Evolutionary conservation across 257 asterid species (phyloP).

Genomic region (Solanum chilense): DNA sequence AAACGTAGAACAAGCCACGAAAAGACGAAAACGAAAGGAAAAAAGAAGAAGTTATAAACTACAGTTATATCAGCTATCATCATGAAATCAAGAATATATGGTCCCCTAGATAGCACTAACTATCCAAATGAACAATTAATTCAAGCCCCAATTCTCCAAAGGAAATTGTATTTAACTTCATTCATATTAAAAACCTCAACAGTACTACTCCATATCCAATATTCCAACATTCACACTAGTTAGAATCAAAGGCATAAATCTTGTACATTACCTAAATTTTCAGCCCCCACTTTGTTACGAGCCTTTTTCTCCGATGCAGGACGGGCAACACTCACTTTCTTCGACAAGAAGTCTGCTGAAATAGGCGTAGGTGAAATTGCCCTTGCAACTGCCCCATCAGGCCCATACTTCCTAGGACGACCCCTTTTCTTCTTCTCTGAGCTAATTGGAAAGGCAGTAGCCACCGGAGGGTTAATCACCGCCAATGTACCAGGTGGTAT

Average conservation of each 20-base stretch:
- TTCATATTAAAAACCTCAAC: not conserved
- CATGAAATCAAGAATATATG: not conserved
- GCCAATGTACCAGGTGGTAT: slow-evolving; percentile 12
- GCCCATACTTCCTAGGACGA: slow-evolving; percentile 77
- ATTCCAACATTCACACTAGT: not conserved
- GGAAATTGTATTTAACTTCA: not conserved
- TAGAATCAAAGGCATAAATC: not conserved
- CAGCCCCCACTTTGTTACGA: slow-evolving; percentile 47
- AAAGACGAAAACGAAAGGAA: not conserved
- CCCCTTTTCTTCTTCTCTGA: slow-evolving; percentile 88
- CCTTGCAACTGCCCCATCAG: slow-evolving; percentile 37
- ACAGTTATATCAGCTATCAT: not conserved
- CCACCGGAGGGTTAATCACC: slow-evolving; percentile 7
- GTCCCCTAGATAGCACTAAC: not conserved
- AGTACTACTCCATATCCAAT: not conserved
- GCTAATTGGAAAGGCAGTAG: slow-evolving; percentile 4
- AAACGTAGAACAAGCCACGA: not conserved
- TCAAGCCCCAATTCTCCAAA: not conserved
- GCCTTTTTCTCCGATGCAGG: slow-evolving; percentile 52
- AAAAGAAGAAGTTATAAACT: not conserved
- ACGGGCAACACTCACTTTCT: slow-evolving; percentile 22
- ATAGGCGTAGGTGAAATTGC: slow-evolving; percentile 36
- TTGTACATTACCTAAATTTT: slow-evolving; percentile 47
- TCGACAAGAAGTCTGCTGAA: slow-evolving; percentile 33
- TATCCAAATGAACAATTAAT: not conserved